These are phyloP conservation scores for Nyssa sinensis DNA, from an alignment of 148 eudicot genomes.

Conservation along the genomic window DNA sequence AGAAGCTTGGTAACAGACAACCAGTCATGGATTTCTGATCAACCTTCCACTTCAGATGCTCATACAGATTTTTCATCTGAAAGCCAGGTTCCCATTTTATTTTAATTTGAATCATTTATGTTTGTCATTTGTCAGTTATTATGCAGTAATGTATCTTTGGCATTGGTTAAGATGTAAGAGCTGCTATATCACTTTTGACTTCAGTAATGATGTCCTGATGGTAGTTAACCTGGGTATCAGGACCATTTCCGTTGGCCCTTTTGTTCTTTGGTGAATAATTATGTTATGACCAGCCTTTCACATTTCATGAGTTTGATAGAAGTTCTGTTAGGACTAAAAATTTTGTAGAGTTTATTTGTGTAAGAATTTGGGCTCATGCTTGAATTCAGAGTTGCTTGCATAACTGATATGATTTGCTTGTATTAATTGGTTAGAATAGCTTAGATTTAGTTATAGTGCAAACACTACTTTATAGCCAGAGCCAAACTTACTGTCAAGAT, in stretches of 20 bases:
- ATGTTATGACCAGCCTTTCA: not conserved
- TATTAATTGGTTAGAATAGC: no score
- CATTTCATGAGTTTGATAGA: no score
- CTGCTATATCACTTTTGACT: not conserved
- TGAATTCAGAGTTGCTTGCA: no score
- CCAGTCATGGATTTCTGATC: slow-evolving; percentile 20
- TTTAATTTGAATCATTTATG: not conserved
- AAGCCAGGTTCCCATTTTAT: slow-evolving; percentile 32
- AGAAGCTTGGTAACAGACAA: slow-evolving; percentile 33
- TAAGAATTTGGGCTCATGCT: not conserved
- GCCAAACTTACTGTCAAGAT: no score
- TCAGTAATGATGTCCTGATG: not conserved
- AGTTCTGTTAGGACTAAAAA: not conserved
- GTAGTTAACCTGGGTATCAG: not conserved
- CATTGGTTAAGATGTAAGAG: not conserved
- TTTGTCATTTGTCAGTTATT: not conserved
- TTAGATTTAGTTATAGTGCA: no score
- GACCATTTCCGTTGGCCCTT: not conserved
- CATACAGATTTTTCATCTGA: slow-evolving; percentile 36
- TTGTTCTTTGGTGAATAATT: not conserved
- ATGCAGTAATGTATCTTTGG: not conserved
- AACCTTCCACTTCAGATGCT: slow-evolving; percentile 36
- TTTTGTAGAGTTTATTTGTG: not conserved
- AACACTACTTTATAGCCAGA: no score
- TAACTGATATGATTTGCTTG: no score